Conservation (phyloP, 2,329 filamentous ascomycete species). For the Monilinia aucupariae region DNA sequence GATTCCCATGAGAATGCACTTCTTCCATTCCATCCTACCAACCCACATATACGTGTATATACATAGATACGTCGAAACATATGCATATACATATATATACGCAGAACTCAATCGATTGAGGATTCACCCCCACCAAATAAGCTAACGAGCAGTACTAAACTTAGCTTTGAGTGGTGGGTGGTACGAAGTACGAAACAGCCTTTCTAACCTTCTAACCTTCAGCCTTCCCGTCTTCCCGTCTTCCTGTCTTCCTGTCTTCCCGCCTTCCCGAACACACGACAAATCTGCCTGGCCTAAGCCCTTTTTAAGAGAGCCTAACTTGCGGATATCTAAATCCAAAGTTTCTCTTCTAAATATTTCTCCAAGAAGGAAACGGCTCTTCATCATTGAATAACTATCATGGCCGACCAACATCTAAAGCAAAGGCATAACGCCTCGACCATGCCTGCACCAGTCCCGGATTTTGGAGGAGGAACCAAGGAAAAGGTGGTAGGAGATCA, state of each 20-base stretch:
- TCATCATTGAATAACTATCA: constrained; percentile 19
- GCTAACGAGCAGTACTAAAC: neutral
- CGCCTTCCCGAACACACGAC: constrained; percentile 12
- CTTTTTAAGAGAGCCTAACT: neutral
- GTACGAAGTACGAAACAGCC: neutral
- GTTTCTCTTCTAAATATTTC: neutral
- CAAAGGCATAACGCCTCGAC: constrained; percentile 26
- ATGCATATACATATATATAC: neutral
- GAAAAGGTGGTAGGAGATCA: constrained; percentile 28
- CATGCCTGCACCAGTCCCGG: constrained; percentile 12
- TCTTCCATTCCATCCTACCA: neutral
- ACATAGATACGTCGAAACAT: too few relatives aligned
- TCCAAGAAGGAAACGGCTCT: neutral
- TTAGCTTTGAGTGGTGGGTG: neutral
- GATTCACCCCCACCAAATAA: neutral
- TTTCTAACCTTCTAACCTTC: too few relatives aligned
- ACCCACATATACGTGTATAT: too few relatives aligned
- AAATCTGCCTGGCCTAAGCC: neutral
- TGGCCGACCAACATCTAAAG: constrained; percentile 27
- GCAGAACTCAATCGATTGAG: neutral
- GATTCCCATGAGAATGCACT: neutral
- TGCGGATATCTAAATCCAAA: neutral
- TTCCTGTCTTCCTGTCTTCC: neutral
- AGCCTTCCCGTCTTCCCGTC: neutral
- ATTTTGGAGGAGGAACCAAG: constrained; percentile 18